Evolutionary conservation across 345 rosid genomes (phyloP), one percentile per base, ranked within the genome.

Genomic region (Erodium maritimum): DNA sequence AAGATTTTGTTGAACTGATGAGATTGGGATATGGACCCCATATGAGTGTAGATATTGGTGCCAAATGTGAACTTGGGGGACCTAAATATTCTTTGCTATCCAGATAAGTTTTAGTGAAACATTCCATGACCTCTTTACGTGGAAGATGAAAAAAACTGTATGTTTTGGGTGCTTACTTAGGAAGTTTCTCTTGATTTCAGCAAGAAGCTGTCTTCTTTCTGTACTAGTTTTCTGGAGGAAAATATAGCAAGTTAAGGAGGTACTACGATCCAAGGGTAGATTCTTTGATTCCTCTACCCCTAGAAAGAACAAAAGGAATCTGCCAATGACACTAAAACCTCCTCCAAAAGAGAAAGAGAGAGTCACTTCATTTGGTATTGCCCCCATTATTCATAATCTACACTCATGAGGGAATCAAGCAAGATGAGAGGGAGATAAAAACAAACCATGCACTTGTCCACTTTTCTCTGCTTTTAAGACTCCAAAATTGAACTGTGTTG

Each of bases 271-370:
- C 71, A 78, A 75, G 73, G 80, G 74, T 74, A 77, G 91, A 84
- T 87, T 82, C 80, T 70, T 79, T 82, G 84, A 82, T 79, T 85
- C 91, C 76, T 70, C 66, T 73, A 77, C 55, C 74, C 67, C 80
- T 79, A 64, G 78, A 82, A 76, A 79, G 64, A 80, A 85, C 90
- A 76, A 77, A 83, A 62, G 69, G 90, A 85, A 85, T 78, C 90
- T 77, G 90, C 81, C 91, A 81, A 79, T 75, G 74, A 64, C 74
- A 75, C 73, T 65, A 69, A 61, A 63, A 64, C 68, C 68, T 52
- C 24, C 61, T 23, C 59, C 48, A 50, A 65, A 58, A 29, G 61
- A 63, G 52, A 55, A 25, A 56, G 34, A 63, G 66, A 64, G 54
- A 60, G 23, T 57, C 65, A 65, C 60, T 67, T 67, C 65, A 65